A percentile compares a stretch with the other conserved stretches of the same genome.
Conservation (phyloP, 768 basidiomycete species). For the Kwoniella europaea region DNA sequence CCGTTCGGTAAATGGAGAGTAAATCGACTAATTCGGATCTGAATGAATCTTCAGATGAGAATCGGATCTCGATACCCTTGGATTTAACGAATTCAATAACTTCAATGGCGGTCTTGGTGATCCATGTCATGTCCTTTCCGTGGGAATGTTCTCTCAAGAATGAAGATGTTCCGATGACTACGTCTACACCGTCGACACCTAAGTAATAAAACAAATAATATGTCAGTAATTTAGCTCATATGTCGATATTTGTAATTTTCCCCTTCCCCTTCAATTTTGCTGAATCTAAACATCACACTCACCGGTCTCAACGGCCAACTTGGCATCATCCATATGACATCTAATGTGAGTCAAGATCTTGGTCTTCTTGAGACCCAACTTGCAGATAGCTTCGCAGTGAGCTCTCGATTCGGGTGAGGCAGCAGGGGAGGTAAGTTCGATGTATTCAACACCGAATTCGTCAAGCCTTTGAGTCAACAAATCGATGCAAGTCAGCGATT, state of each 20-base stretch:
- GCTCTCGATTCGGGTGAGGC: slow-evolving; percentile 92
- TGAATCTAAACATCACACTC: slow-evolving; percentile 34
- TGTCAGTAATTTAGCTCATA: too few relatives aligned
- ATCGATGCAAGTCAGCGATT: neutral
- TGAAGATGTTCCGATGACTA: slow-evolving; percentile 98
- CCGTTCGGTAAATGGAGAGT: slow-evolving; percentile 97
- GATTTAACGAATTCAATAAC: slow-evolving; percentile 99
- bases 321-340: slow-evolving; percentile 99
- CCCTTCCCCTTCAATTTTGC: too few relatives aligned
- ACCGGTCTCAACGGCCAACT: slow-evolving; percentile 98
- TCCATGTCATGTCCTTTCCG: slow-evolving; percentile 99
- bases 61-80: slow-evolving; percentile 98
- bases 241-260: too few relatives aligned
- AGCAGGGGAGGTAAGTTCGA: slow-evolving; percentile 96
- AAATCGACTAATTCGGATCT: slow-evolving; percentile 98
- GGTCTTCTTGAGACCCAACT: slow-evolving; percentile 82
- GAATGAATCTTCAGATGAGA: slow-evolving; percentile 99
- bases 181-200: slow-evolving; percentile 99
- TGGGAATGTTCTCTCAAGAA: slow-evolving; percentile 99
- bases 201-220: neutral
- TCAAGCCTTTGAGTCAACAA: slow-evolving; percentile 65
- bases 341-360: slow-evolving; percentile 96
- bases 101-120: slow-evolving; percentile 96
- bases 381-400: slow-evolving; percentile 99
- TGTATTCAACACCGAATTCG: slow-evolving; percentile 99